phyloP scores from a whole-genome alignment of 2,329 filamentous ascomycete species.

The Alternaria novae-zelandiae region DNA sequence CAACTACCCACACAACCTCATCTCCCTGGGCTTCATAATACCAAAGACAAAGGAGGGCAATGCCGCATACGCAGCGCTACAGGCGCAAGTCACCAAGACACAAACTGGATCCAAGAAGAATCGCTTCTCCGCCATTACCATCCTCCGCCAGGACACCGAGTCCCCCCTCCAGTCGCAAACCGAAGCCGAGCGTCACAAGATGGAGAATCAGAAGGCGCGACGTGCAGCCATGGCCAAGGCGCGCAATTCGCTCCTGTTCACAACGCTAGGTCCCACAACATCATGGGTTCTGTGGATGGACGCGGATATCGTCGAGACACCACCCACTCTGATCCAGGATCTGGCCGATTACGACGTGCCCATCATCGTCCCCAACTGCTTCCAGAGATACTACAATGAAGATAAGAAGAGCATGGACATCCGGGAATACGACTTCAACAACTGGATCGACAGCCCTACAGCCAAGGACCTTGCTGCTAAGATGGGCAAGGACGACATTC shows the following conservation, averaged over 20 bases:
- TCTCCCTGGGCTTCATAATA: slow-evolving; percentile 94
- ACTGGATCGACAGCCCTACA: slow-evolving; percentile 88
- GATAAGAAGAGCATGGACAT: slow-evolving; percentile 76
- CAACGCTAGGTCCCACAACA: slow-evolving; percentile 85
- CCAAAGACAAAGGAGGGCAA: slow-evolving; percentile 94
- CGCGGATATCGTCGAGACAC: slow-evolving; percentile 88
- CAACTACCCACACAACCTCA: slow-evolving; percentile 89
- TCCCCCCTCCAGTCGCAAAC: slow-evolving; percentile 79
- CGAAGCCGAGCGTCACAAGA: slow-evolving; percentile 89
- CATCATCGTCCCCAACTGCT: slow-evolving; percentile 96
- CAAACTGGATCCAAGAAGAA: slow-evolving; percentile 81
- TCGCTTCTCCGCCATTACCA: slow-evolving; percentile 91
- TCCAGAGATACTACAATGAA: slow-evolving; percentile 75
- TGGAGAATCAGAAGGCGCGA: slow-evolving; percentile 85
- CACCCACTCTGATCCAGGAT: slow-evolving; percentile 85
- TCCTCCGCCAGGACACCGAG: slow-evolving; percentile 94
- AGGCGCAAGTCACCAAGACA: slow-evolving; percentile 83
- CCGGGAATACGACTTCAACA: slow-evolving; percentile 95
- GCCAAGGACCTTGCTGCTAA: slow-evolving; percentile 76
- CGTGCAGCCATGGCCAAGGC: slow-evolving; percentile 91
- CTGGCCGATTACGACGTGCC: slow-evolving; percentile 85
- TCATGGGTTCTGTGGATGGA: slow-evolving; percentile 99
- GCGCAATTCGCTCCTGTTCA: slow-evolving; percentile 93
- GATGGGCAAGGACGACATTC: slow-evolving; percentile 90
- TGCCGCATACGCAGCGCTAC: slow-evolving; percentile 78